phyloP scores from a whole-genome alignment of 23 red algal species.

The Gracilariopsis chorda region DNA sequence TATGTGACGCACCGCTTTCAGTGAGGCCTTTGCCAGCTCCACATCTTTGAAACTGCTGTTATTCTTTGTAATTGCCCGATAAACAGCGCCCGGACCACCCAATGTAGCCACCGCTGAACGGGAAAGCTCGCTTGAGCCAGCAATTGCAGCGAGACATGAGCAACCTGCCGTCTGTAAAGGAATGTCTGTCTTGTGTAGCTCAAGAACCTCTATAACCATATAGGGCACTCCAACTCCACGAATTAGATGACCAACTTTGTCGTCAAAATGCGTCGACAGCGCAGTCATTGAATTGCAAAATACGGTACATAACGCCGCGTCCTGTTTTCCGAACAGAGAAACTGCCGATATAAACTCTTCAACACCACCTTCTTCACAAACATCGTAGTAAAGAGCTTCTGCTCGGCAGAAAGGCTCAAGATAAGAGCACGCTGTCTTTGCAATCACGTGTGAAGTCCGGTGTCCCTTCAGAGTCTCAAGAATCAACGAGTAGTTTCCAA shows the following conservation, averaged over 20 bases:
- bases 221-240: constrained; percentile 41
- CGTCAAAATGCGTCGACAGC: constrained; percentile 30
- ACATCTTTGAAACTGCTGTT: constrained; percentile 47
- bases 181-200: constrained; percentile 28
- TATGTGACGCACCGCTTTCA: constrained; percentile 50
- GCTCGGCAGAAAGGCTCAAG: constrained; percentile 3
- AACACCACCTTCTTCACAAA: constrained; percentile 57
- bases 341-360: constrained; percentile 47
- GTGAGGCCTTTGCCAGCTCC: constrained; percentile 34
- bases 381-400: constrained; percentile 35
- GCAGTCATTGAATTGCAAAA: constrained; percentile 46
- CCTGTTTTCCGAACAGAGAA: constrained; percentile 2
- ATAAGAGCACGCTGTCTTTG: not conserved
- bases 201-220: constrained; percentile 37
- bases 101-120: constrained; percentile 56
- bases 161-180: constrained; percentile 28
- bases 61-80: constrained; percentile 54
- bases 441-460: constrained; percentile 1
- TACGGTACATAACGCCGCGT: constrained; percentile 10
- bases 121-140: constrained; percentile 43
- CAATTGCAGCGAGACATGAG: constrained; percentile 28
- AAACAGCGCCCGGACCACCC: constrained; percentile 44
- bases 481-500: not conserved
- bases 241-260: constrained; percentile 52
- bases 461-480: constrained; percentile 12